phyloP scores from a whole-genome alignment of 192 early-diverging fungal species.

The Backusella sp. region DNA sequence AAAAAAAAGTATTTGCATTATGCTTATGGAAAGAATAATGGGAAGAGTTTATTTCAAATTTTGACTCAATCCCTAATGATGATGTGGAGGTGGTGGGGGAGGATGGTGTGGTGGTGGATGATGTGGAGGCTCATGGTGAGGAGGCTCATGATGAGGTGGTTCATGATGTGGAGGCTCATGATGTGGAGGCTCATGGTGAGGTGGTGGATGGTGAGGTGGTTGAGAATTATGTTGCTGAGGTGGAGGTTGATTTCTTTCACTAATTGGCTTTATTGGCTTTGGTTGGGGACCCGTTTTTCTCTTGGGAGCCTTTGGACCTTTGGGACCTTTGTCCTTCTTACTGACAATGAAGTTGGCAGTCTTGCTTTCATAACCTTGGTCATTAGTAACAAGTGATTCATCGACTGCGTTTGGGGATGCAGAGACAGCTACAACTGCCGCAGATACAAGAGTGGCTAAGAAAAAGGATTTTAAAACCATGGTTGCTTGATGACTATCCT shows the following conservation, averaged over 20 bases:
- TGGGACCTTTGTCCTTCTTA: neutral
- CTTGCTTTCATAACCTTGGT: neutral
- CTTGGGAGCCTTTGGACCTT: neutral
- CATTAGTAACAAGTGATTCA: neutral
- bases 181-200: neutral
- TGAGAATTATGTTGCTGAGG: too few relatives aligned
- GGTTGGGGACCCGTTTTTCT: neutral
- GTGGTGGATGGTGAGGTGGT: neutral
- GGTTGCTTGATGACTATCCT: neutral
- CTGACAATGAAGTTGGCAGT: neutral
- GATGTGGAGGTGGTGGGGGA: neutral
- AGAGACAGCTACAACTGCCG: neutral
- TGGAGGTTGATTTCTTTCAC: neutral
- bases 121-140: neutral
- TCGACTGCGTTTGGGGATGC: neutral
- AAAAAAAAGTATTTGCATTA: too few relatives aligned
- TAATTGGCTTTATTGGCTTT: neutral
- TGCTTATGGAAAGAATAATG: too few relatives aligned
- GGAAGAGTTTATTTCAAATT: neutral
- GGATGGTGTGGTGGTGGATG: neutral
- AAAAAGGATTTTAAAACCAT: neutral
- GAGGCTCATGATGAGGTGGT: neutral
- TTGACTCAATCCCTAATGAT: neutral
- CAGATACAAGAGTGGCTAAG: neutral
- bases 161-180: neutral